Evolutionary conservation across 208 protist species (phyloP).

Genomic region (Acanthamoeba royreba): DNA sequence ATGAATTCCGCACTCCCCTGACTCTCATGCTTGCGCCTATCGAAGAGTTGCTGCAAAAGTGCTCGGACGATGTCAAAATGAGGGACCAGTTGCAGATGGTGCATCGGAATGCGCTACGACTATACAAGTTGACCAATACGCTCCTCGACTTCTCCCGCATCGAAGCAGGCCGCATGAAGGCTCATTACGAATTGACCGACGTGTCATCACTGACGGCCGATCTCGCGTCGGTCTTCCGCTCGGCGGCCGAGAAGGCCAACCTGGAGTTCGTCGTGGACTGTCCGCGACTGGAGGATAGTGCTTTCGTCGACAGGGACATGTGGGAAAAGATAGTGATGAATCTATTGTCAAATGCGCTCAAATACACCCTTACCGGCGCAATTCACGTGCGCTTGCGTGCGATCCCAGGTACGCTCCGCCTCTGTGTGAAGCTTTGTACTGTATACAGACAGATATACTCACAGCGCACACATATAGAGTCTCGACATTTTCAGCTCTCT

Average conservation of each 20-base stretch:
- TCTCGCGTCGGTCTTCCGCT: background rate
- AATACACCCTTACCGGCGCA: conserved; percentile 57
- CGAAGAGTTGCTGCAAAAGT: background rate
- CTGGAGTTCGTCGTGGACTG: background rate
- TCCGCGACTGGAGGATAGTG: background rate
- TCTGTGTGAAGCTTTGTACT: background rate
- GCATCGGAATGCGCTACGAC: conserved; percentile 1
- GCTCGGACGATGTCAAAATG: background rate
- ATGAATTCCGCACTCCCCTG: conserved; percentile 50
- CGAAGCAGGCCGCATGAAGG: conserved; percentile 21
- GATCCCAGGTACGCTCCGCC: background rate
- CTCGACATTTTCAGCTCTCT: background rate
- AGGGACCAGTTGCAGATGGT: conserved; percentile 4
- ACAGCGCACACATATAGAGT: no score
- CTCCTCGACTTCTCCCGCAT: conserved; percentile 51
- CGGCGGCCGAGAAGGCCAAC: background rate
- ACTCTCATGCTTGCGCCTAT: conserved; percentile 50
- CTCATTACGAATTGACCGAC: background rate
- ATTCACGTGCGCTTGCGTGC: background rate
- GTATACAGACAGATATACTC: background rate
- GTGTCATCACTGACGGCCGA: background rate
- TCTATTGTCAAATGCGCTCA: conserved; percentile 64
- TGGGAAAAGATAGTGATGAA: conserved; percentile 55
- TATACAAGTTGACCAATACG: conserved; percentile 48
- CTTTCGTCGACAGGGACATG: conserved; percentile 42